phyloP scores from a whole-genome alignment of 306 rosid genomes.

The Psophocarpus tetragonolobus region DNA sequence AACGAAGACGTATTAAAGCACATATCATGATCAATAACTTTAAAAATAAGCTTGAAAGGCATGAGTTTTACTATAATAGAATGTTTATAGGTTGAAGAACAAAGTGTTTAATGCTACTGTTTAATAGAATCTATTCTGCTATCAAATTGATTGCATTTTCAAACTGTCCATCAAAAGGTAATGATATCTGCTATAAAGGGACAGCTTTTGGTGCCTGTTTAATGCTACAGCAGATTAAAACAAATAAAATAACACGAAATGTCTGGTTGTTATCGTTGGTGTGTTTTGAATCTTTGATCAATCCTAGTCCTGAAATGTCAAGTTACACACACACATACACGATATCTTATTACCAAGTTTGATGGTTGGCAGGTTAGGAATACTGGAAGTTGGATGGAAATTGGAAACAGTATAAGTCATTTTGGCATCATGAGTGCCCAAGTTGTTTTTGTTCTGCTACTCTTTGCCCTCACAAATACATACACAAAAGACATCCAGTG shows the following conservation, averaged over 20 bases:
- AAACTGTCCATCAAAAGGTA: background rate
- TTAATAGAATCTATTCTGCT: no score
- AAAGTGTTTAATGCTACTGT: no score
- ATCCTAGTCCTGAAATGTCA: background rate
- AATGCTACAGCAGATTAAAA: background rate
- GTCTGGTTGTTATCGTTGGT: background rate
- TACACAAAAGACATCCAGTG: conserved; percentile 71
- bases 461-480: conserved; percentile 73
- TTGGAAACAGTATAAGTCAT: conserved; percentile 90
- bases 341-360: background rate
- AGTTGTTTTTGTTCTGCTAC: conserved; percentile 80
- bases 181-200: background rate
- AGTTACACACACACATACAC: background rate
- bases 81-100: no score
- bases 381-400: conserved; percentile 97
- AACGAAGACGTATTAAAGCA: no score
- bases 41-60: no score
- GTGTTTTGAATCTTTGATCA: background rate
- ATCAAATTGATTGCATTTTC: no score
- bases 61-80: no score
- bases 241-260: background rate
- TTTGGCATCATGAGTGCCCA: conserved; percentile 93
- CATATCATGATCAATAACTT: no score
- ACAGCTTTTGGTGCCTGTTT: background rate
- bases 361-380: conserved; percentile 64